Percentiles rank a stretch among this genome's conserved stretches.
These are phyloP conservation scores for Macrolepiota albuminosa DNA, from an alignment of 768 basidiomycete genomes.

Conservation along the genomic window DNA sequence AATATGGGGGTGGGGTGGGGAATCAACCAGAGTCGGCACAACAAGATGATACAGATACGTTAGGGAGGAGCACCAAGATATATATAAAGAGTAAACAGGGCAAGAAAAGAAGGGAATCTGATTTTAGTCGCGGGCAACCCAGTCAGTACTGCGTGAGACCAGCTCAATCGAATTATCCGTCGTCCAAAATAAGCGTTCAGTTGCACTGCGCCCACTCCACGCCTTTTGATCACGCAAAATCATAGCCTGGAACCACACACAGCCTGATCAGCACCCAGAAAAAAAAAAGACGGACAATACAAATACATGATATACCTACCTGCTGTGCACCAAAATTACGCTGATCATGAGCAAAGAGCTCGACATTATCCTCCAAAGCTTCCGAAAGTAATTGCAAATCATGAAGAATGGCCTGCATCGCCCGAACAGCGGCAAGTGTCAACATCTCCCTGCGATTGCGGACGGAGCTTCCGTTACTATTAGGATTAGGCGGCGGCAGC, in stretches of 20 bases:
- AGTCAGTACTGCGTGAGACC: slow-evolving; percentile 79
- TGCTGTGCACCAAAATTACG: slow-evolving; percentile 97
- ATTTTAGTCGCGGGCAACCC: slow-evolving; percentile 67
- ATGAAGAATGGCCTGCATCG: slow-evolving; percentile 79
- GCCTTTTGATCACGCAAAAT: slow-evolving; percentile 93
- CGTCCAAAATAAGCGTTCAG: slow-evolving; percentile 90
- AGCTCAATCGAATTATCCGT: slow-evolving; percentile 88
- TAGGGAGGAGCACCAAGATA: slow-evolving; percentile 11
- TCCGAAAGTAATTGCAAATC: slow-evolving; percentile 86
- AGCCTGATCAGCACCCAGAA: background rate
- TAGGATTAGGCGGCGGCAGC: slow-evolving; percentile 51
- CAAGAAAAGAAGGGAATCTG: background rate
- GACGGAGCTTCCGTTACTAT: slow-evolving; percentile 34
- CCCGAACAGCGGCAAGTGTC: slow-evolving; percentile 67
- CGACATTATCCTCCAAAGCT: slow-evolving; percentile 87
- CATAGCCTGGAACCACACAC: slow-evolving; percentile 63
- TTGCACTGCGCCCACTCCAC: slow-evolving; percentile 89
- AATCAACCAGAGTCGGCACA: slow-evolving; percentile 4
- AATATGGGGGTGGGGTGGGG: background rate
- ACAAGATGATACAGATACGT: slow-evolving; percentile 14
- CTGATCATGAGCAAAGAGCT: slow-evolving; percentile 89
- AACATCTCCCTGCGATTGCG: slow-evolving; percentile 78
- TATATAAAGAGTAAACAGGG: slow-evolving; percentile 5
- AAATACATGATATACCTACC: slow-evolving; percentile 54
- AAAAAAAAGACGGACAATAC: background rate